Percentiles rank a stretch among this genome's conserved stretches.
Conservation (phyloP, 1,284 basidiomycete species). For the Rhodofomes roseus region DNA sequence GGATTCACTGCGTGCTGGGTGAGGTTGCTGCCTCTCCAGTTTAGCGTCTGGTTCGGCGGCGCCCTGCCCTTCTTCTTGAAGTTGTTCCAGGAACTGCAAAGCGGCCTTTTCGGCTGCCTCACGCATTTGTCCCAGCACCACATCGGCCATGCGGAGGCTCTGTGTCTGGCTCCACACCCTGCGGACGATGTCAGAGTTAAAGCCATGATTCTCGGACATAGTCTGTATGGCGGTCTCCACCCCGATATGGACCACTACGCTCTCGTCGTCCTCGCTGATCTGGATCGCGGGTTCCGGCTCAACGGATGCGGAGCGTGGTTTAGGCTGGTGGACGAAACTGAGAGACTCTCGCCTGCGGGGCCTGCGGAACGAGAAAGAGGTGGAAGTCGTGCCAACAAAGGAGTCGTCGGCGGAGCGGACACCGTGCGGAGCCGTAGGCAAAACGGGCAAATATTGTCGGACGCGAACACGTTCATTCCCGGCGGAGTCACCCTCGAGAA, state of each 20-base stretch:
- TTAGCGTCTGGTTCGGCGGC: background rate
- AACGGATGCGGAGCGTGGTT: background rate
- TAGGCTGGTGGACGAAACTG: slow-evolving; percentile 1
- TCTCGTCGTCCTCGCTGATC: slow-evolving; percentile 6
- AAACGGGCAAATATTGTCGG: background rate
- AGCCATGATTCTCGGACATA: slow-evolving; percentile 23
- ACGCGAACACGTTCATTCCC: background rate
- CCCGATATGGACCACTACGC: slow-evolving; percentile 12
- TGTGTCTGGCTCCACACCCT: slow-evolving; percentile 11
- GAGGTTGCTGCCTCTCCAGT: background rate
- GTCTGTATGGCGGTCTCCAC: slow-evolving; percentile 14
- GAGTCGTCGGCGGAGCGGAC: slow-evolving; percentile 2
- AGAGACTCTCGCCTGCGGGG: background rate
- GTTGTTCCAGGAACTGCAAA: background rate
- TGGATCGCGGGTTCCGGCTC: slow-evolving; percentile 1
- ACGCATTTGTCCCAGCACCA: slow-evolving; percentile 17
- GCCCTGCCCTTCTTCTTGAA: background rate
- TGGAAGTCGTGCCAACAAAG: background rate
- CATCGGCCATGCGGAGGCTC: slow-evolving; percentile 16
- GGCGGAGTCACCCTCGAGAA: too few species aligned
- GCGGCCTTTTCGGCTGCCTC: slow-evolving; percentile 13
- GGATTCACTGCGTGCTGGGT: background rate
- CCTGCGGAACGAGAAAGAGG: background rate
- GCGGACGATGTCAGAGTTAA: slow-evolving; percentile 15
- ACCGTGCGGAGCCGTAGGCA: background rate